These are phyloP conservation scores for Yamadazyma diospyri DNA, from an alignment of 1,139 yeast species.

Conservation along the genomic window DNA sequence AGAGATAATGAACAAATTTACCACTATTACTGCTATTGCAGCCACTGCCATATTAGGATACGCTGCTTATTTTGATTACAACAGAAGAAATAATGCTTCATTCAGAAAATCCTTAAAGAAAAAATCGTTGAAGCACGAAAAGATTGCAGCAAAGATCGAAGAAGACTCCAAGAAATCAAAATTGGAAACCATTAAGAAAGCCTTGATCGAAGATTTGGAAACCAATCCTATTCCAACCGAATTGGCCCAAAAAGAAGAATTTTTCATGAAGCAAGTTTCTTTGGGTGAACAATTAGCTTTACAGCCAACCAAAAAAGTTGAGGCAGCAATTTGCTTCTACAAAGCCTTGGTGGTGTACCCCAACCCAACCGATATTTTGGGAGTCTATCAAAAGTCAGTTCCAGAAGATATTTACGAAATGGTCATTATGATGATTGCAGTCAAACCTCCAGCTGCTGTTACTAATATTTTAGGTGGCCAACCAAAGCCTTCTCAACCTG, in stretches of 20 bases:
- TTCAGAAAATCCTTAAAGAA: slow-evolving; percentile 76
- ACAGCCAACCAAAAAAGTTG: slow-evolving; percentile 58
- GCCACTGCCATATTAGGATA: slow-evolving; percentile 65
- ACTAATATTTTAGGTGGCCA: slow-evolving; percentile 58
- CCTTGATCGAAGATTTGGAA: slow-evolving; percentile 60
- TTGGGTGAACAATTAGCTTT: slow-evolving; percentile 72
- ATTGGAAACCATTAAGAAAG: slow-evolving; percentile 57
- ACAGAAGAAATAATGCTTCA: slow-evolving; percentile 76
- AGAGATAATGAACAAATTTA: slow-evolving; percentile 33
- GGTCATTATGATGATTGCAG: slow-evolving; percentile 83
- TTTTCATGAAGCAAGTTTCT: slow-evolving; percentile 80
- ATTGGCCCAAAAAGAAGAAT: slow-evolving; percentile 65
- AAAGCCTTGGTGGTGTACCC: slow-evolving; percentile 95
- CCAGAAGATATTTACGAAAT: slow-evolving; percentile 79
- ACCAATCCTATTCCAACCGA: slow-evolving; percentile 76
- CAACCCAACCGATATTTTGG: slow-evolving; percentile 85
- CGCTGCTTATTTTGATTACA: slow-evolving; percentile 86
- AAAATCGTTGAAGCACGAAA: slow-evolving; percentile 56
- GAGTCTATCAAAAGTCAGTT: slow-evolving; percentile 83
- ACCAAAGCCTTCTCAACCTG: slow-evolving; percentile 27
- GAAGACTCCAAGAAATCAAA: slow-evolving; percentile 59
- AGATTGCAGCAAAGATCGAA: slow-evolving; percentile 53
- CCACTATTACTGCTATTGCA: slow-evolving; percentile 50
- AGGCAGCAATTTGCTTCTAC: slow-evolving; percentile 87
- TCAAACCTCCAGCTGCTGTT: slow-evolving; percentile 82